These are phyloP conservation scores for Gautieria morchelliformis DNA, from an alignment of 768 basidiomycete genomes.

Conservation along the genomic window DNA sequence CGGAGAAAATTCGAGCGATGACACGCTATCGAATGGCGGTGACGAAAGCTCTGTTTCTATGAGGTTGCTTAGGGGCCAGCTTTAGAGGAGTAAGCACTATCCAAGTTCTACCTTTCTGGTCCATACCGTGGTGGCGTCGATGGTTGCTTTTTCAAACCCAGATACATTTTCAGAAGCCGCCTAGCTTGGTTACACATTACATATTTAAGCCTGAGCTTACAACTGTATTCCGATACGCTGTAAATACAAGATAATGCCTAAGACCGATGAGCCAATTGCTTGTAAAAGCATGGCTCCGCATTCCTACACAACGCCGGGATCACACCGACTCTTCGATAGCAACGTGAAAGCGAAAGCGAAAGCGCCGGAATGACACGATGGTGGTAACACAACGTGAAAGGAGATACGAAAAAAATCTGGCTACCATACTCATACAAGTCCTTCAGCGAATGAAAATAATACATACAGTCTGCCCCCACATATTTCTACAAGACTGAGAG, in stretches of 20 bases:
- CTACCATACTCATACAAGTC: background rate
- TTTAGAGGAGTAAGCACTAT: background rate
- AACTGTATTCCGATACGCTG: background rate
- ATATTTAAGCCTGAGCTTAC: no score
- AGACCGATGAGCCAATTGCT: background rate
- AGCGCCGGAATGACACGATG: no score
- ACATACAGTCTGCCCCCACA: background rate
- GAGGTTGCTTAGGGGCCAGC: background rate
- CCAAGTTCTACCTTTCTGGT: constrained; percentile 3
- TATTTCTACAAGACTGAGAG: background rate
- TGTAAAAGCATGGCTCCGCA: background rate
- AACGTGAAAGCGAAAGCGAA: constrained; percentile 1
- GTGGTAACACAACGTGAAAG: background rate
- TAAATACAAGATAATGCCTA: background rate
- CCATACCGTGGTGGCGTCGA: constrained; percentile 1
- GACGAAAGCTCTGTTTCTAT: constrained; percentile 39
- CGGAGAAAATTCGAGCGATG: constrained; percentile 73
- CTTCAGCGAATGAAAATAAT: background rate
- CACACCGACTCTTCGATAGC: background rate
- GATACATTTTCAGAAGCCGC: background rate
- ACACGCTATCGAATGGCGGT: constrained; percentile 80
- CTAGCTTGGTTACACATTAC: no score
- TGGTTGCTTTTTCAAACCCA: constrained; percentile 1
- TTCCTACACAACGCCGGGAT: background rate
- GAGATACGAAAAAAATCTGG: background rate